Conservation (phyloP, 2,329 filamentous ascomycete species). For the Ophiostoma australiae region DNA sequence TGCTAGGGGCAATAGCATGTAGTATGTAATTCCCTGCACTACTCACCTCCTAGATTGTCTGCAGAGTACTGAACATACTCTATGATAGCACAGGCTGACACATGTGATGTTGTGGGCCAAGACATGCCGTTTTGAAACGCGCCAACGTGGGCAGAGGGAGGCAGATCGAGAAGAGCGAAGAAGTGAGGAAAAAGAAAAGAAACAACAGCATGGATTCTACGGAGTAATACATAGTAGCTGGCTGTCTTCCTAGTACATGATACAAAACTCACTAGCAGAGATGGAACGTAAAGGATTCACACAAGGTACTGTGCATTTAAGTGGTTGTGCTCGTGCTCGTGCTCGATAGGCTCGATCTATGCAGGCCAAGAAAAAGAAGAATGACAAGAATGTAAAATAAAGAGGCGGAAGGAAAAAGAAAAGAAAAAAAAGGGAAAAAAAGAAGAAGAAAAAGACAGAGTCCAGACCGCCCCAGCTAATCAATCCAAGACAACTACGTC, state of each 20-base stretch:
- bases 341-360: too few species aligned
- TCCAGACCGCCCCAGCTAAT: neutral
- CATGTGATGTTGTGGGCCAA: slow-evolving; percentile 7
- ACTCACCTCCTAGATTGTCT: neutral
- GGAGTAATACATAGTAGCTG: too few species aligned
- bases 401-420: neutral
- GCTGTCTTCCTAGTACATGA: too few species aligned
- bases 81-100: neutral
- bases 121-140: slow-evolving; percentile 1
- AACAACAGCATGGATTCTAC: neutral
- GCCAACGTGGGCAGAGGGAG: slow-evolving; percentile 1
- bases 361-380: neutral
- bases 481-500: neutral
- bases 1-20: too few species aligned
- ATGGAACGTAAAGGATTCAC: neutral
- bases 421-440: neutral
- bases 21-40: neutral
- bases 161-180: neutral
- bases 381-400: neutral
- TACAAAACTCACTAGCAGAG: neutral
- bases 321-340: too few species aligned
- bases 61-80: neutral
- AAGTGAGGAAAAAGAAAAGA: neutral
- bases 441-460: neutral
- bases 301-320: slow-evolving; percentile 2